Evolutionary conservation across 2,329 filamentous ascomycete species (phyloP), one percentile per base, ranked within the genome.

Genomic region (Cryphonectria radicalis): DNA sequence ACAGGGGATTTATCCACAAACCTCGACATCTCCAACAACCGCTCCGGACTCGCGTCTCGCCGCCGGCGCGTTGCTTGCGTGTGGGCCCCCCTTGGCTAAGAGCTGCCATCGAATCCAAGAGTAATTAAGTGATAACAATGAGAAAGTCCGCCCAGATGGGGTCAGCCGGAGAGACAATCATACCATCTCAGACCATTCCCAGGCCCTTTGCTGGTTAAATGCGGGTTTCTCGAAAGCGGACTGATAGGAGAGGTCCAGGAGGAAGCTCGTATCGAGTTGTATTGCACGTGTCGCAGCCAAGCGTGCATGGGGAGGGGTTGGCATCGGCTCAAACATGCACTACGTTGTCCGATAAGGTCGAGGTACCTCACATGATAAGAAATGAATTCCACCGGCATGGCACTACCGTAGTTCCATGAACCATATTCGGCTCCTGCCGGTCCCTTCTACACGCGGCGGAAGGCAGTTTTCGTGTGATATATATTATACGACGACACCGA

Each of bases 21-120:
- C 68, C 68, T 32, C 68, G 68, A 59, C 68, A 70, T 40, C 65
- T 70, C 63, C 68, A 70, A 43, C 68, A 70, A 17, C 68, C 68
- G 25, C 63, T 70, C 55, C 68, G 68, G 28, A 62, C 57, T 53
- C 68, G 68, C 32, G 60, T 59, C 59, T 71, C 69, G 32, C 66
- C 55, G 17, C 25, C 40, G 25, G 42, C 40, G 46, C 32, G 46
- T 17, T 28, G 64, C 46, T n/a, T 25, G 10, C 10, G 11, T 10
- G 37, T 40, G 14, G 64, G 7, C 19, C 32, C 7, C 7, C 40
- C 28, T 59, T 59, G 25, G 3, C 55, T 17, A 19, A 50, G 5
- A 35, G 55, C 28, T 59, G 55, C 22, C 59, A 40, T 62, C 35
- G 32, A 8, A 62, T 62, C 32, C 59, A 6, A 17, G 35, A 40